Base-by-base conservation (phyloP, 306 rosid species). In the Delonix regia region DNA sequence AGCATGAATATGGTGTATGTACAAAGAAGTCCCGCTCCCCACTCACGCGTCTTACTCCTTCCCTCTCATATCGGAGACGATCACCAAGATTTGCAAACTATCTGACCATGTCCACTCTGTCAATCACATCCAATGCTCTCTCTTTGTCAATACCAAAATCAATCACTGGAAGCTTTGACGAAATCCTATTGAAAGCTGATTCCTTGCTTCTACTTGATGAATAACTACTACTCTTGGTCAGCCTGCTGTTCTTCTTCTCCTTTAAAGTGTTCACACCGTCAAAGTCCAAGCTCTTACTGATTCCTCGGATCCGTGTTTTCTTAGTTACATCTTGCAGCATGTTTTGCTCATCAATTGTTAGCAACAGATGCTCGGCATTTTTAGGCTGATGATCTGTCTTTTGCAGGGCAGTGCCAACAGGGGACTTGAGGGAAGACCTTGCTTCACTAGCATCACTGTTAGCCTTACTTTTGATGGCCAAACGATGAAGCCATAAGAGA, bases 401-500 rank as follows among this genome's bases (percentile, higher is more conserved):
- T 71, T 78, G 78, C 53, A 33, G 68, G 67, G 79, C 21, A 42
- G 76, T 38, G 64, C 64, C 76, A 14, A 70, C 33, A 9, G 74
- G 76, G 30, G 92, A 64, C 82, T 85, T 85, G 15, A 55, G 30
- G 22, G 87, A 61, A 36, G 84, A 64, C 65, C 47, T 78, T 19
- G 12, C 69, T 68, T 73, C 87, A 65, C 73, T 81, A 0, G 25
- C 68, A 39, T 73, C 86, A 60, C 44, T 74, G 65, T 24, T 74
- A 15, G 77, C 72, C 79, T 81, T 91, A 70, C 77, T 86, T 88
- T 80, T 78, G 60, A 76, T 57, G 61, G 89, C 87, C 80, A 93
- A 84, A 74, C 87, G 93, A 53, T 93, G 94, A 83, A 93, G 98
- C 97, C 93, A 93, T 45, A 91, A 36, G 27, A 93, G 85, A 81